phyloP scores from a whole-genome alignment of 2,329 filamentous ascomycete species.

The Stachybotrys chartarum region DNA sequence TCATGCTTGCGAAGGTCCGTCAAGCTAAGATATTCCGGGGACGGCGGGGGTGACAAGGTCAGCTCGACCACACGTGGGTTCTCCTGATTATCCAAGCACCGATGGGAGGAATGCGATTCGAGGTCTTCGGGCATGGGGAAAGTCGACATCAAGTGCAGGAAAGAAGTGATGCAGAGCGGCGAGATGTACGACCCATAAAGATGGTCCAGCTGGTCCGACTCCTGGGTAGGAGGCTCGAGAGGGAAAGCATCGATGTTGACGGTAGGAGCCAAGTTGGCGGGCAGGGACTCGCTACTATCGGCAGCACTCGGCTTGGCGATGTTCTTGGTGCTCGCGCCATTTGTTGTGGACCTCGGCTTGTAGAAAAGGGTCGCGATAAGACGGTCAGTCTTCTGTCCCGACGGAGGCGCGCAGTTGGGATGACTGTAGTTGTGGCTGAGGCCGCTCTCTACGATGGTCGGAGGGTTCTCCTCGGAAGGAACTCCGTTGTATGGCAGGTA shows the following conservation, averaged over 20 bases:
- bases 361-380: slow-evolving; percentile 60
- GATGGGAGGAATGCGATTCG: slow-evolving; percentile 53
- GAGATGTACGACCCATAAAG: slow-evolving; percentile 61
- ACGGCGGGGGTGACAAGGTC: slow-evolving; percentile 52
- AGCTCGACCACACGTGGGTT: slow-evolving; percentile 61
- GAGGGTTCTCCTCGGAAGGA: slow-evolving; percentile 51
- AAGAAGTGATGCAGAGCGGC: slow-evolving; percentile 57
- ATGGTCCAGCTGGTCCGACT: slow-evolving; percentile 53
- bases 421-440: slow-evolving; percentile 57
- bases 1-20: slow-evolving; percentile 72
- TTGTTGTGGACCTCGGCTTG: slow-evolving; percentile 31
- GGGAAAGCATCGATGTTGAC: slow-evolving; percentile 51
- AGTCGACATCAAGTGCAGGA: slow-evolving; percentile 58
- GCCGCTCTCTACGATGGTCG: slow-evolving; percentile 54
- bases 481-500: slow-evolving; percentile 51
- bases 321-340: slow-evolving; percentile 23
- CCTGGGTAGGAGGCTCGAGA: slow-evolving; percentile 48
- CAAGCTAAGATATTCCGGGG: slow-evolving; percentile 56
- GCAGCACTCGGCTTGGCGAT: slow-evolving; percentile 18
- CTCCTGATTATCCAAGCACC: slow-evolving; percentile 54
- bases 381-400: slow-evolving; percentile 39
- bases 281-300: slow-evolving; percentile 28
- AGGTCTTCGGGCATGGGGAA: slow-evolving; percentile 50
- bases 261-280: slow-evolving; percentile 52
- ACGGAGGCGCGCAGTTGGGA: slow-evolving; percentile 50